Evolutionary conservation across 1,284 basidiomycete species (phyloP), one percentile per base, ranked within the genome.

Genomic region (Filobasidium uniguttulatum): DNA sequence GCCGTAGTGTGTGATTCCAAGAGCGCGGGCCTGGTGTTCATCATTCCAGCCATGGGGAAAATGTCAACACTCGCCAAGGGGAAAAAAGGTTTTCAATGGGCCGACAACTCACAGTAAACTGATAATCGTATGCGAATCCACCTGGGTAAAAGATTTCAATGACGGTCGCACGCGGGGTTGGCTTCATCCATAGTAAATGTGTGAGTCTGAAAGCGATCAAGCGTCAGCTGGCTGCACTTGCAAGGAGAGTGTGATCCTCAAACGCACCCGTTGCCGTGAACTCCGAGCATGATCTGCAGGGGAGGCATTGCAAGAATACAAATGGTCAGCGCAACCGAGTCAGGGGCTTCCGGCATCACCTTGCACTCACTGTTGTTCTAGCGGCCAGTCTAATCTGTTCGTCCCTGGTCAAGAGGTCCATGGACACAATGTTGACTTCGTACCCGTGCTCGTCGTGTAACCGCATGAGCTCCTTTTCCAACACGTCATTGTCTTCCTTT

Each of bases 81-180:
- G 10, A 14, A 28, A 17, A n/a, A 19, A 34, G n/a, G 8, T 3
- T 12, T 14, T 14, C 9, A 14, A 22, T n/a, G n/a, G 19, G 5
- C 22, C 5, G 8, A 17, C 14, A 8, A 50, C 53, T 36, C 38
- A 54, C 51, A 10, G 65, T 69, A 52, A 69, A 70, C 63, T 84
- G 77, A 62, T 87, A 88, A 63, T 87, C 84, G 58, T 81, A 77
- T 30, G 84, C 81, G 64, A 84, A 88, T 0, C 85, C 85, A 5
- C 66, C 72, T 5, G 83, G 81, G 60, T 73, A 83, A 69, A 87
- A 85, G 36, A 89, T 78, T 68, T 88, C 85, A 59, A 89, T 82
- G 35, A 70, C 62, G 1, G 68, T 69, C 14, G 67, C 60, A 29
- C 76, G 67, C 0, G 74, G 73, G 1, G 77, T 80, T 1, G 77